Conservation (phyloP, 78 protist species). For the Anaeramoeba ignava region DNA sequence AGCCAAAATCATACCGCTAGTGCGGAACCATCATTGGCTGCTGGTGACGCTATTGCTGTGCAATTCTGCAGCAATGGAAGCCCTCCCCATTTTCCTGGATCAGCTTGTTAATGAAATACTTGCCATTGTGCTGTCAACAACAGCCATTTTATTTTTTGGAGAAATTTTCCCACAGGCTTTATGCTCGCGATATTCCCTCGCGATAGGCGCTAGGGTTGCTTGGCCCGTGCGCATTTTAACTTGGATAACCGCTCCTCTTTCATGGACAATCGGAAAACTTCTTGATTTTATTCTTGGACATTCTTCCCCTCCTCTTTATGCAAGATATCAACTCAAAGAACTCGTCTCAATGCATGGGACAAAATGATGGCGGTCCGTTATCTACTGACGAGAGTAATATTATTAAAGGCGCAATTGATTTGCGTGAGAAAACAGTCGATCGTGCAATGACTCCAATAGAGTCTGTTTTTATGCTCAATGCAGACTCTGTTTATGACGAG, state of each 20-base stretch:
- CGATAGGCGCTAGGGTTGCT: slow-evolving; percentile 36
- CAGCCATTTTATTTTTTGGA: slow-evolving; percentile 50
- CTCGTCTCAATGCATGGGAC: slow-evolving; percentile 3
- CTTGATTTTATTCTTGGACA: slow-evolving; percentile 67
- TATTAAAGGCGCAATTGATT: neutral
- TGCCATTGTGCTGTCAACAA: too few relatives aligned
- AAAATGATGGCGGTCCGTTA: neutral
- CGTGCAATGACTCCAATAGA: slow-evolving; percentile 62
- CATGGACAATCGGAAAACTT: slow-evolving; percentile 54
- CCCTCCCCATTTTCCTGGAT: slow-evolving; percentile 60
- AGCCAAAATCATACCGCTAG: slow-evolving; percentile 49
- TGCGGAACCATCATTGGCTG: slow-evolving; percentile 67
- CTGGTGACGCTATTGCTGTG: slow-evolving; percentile 85
- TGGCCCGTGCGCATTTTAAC: slow-evolving; percentile 43
- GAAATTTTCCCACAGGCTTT: slow-evolving; percentile 61
- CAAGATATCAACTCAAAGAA: slow-evolving; percentile 17
- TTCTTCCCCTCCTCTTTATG: slow-evolving; percentile 56
- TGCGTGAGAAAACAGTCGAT: slow-evolving; percentile 5
- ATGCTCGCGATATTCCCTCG: slow-evolving; percentile 59
- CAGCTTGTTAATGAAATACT: slow-evolving; percentile 17
- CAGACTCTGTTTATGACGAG: too few relatives aligned
- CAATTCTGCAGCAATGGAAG: slow-evolving; percentile 45
- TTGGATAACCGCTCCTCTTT: slow-evolving; percentile 26
- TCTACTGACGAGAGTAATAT: neutral
- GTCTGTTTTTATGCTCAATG: slow-evolving; percentile 54